phyloP scores from a whole-genome alignment of 2,329 filamentous ascomycete genomes.

The Trichoderma semiorbis region DNA sequence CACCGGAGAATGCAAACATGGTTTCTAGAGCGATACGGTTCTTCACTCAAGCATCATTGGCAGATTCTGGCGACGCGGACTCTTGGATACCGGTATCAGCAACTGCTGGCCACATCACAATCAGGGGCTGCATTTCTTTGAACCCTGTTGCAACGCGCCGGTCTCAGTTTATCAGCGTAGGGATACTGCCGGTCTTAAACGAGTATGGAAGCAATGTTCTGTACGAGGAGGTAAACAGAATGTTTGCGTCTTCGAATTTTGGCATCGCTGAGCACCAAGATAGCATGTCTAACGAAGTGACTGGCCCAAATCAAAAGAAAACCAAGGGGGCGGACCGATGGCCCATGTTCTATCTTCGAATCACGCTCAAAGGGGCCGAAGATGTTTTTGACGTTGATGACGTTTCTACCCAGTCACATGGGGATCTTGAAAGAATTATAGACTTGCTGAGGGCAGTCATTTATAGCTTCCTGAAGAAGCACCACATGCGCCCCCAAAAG shows the following conservation, averaged over 20 bases:
- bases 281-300: conserved; percentile 27
- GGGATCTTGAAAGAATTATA: conserved; percentile 45
- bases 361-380: conserved; percentile 41
- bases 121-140: conserved; percentile 70
- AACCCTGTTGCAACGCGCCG: conserved; percentile 67
- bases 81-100: conserved; percentile 72
- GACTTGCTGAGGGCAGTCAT: conserved; percentile 67
- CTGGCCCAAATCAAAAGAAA: conserved; percentile 33
- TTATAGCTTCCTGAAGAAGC: conserved; percentile 69
- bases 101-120: conserved; percentile 55
- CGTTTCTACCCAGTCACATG: conserved; percentile 44
- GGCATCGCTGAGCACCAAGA: conserved; percentile 53
- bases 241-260: conserved; percentile 77
- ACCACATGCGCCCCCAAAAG: conserved; percentile 61
- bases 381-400: conserved; percentile 36
- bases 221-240: conserved; percentile 72
- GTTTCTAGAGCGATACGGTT: conserved; percentile 42
- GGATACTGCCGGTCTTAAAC: conserved; percentile 61
- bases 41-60: conserved; percentile 63
- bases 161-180: conserved; percentile 78
- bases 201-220: conserved; percentile 60
- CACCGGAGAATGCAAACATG: conserved; percentile 23
- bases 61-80: conserved; percentile 47
- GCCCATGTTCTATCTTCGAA: conserved; percentile 84
- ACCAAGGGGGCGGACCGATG: conserved; percentile 72